Percentiles rank a stretch among this genome's conserved stretches.
phyloP scores from a whole-genome alignment of 495 filamentous ascomycete genomes.

The Pyrenula massariospora region DNA sequence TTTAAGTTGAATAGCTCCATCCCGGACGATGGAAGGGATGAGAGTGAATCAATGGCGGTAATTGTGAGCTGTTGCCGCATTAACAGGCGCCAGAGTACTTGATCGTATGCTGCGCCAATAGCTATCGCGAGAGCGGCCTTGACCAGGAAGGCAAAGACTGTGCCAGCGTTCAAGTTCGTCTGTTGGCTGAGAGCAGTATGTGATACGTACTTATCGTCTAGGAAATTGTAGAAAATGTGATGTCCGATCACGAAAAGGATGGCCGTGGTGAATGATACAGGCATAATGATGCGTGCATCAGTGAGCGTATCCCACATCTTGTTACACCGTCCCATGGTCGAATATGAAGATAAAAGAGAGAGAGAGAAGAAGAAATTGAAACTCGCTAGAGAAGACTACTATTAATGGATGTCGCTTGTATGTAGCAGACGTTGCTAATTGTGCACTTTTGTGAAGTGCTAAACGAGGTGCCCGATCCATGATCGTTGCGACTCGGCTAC shows the following conservation, averaged over 20 bases:
- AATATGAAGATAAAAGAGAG: too few species aligned
- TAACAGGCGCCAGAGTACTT: constrained; percentile 1
- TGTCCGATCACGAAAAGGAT: constrained; percentile 1
- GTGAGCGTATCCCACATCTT: neutral
- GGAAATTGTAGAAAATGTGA: constrained; percentile 1
- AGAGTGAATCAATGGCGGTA: neutral
- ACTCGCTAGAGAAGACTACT: too few species aligned
- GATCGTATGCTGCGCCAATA: constrained; percentile 1
- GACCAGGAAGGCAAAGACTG: constrained; percentile 2
- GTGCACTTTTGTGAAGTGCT: too few species aligned
- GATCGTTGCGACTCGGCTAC: too few species aligned
- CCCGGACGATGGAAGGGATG: neutral
- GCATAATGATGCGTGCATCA: neutral
- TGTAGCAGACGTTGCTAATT: too few species aligned
- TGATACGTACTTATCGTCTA: neutral
- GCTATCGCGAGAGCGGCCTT: constrained; percentile 1
- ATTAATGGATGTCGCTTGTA: too few species aligned
- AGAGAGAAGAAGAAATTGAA: too few species aligned
- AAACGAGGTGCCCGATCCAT: too few species aligned
- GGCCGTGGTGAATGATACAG: neutral
- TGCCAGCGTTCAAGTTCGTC: constrained; percentile 2
- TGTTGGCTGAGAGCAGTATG: constrained; percentile 1
- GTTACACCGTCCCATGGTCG: too few species aligned
- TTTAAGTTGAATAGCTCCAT: neutral
- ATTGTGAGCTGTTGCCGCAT: neutral